A percentile compares a stretch with the other conserved stretches of the same genome.
Conservation (phyloP, 768 basidiomycete species). For the Mycena crocata region DNA sequence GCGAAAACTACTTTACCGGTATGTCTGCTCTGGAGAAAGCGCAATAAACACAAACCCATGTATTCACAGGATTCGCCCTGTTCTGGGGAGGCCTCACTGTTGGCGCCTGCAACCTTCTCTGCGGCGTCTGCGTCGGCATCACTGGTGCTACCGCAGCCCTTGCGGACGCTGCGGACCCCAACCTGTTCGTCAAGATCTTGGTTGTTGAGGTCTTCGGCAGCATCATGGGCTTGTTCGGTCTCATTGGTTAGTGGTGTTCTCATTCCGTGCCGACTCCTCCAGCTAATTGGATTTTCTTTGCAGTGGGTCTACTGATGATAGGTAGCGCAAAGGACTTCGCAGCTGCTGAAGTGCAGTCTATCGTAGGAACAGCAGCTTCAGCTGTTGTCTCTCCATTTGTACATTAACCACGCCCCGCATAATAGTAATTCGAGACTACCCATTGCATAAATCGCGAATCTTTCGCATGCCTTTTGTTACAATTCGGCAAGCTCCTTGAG, state of each 20-base stretch:
- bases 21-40: not conserved
- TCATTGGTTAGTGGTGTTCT: constrained; percentile 76
- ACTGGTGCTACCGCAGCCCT: constrained; percentile 96
- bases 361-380: constrained; percentile 44
- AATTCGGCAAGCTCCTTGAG: no score
- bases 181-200: constrained; percentile 95
- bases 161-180: constrained; percentile 94
- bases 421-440: no score
- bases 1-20: constrained; percentile 94
- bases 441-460: not conserved
- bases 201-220: constrained; percentile 96
- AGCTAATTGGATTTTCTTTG: constrained; percentile 9
- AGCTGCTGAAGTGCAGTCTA: constrained; percentile 45
- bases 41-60: not conserved
- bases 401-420: constrained; percentile 37
- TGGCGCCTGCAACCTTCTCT: constrained; percentile 93
- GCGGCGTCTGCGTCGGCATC: constrained; percentile 93
- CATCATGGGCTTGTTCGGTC: constrained; percentile 91
- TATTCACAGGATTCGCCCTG: constrained; percentile 80
- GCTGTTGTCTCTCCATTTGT: constrained; percentile 55
- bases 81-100: constrained; percentile 99
- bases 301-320: constrained; percentile 88
- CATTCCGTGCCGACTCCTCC: not conserved
- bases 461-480: no score
- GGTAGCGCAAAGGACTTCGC: constrained; percentile 71